Base-by-base conservation (phyloP, 176 grass and related monocot species). In the Elymus sibiricus region DNA sequence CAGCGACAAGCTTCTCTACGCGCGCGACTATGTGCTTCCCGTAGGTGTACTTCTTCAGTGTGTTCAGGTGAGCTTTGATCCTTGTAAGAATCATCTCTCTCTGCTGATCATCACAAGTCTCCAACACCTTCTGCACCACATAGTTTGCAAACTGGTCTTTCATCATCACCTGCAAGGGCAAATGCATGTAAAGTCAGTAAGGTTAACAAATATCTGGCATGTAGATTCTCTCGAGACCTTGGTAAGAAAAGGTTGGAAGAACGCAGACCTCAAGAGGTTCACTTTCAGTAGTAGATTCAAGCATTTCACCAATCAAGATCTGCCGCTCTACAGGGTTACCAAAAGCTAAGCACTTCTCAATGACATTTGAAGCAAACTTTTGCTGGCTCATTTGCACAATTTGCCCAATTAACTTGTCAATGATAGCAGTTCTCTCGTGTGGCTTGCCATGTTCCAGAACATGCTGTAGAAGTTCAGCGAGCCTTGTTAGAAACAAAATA, bases 81-180 rank as follows among this genome's bases (percentile, higher is more conserved):
- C 89, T 88, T 12, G 92, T 86, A 64, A 97, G 82, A 82, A 97
- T 97, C 85, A 94, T 83, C 87, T 97, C 92, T 43, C 92, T 87
- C 84, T 97, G 94, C 82, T 90, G 87, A 92, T 93, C 94, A 81
- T 93, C 92, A 78, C 94, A 93, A 19, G 94, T 96, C 86, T 96
- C 94, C 65, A 96, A 77, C 84, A 93, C 94, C 76, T 96, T 96
- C 87, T 96, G 94, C 27, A 96, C 94, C 88, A 93, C 94, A 78
- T 96, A 96, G 83, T 93, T 96, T 12, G 91, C 91, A 76, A 86
- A 96, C 89, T 96, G 94, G 39, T 96, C 94, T 87, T 96, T 96
- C 94, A 96, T 96, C 94, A 96, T 96, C 26, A 90, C 91, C 94
- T 93, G 72, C 74, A 86, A 51, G n/a, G 34, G 62, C 31, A 77